These are phyloP conservation scores for Sanguinoderma infundibulare DNA, from an alignment of 1,284 basidiomycete species.

Conservation along the genomic window DNA sequence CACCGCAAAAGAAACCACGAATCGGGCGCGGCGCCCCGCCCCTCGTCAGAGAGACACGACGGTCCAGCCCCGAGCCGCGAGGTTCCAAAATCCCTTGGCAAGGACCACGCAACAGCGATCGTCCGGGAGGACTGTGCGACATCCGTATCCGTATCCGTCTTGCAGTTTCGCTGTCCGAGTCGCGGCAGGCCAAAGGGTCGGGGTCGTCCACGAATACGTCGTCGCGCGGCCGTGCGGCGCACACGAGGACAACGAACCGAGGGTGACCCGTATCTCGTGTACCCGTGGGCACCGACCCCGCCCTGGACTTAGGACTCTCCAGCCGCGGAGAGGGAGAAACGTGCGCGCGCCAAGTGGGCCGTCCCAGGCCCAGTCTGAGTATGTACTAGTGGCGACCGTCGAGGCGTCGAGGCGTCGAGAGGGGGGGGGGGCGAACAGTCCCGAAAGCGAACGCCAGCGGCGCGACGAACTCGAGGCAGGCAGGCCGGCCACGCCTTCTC, in stretches of 20 bases:
- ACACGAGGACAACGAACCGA: background rate
- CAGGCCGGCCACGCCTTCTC: background rate
- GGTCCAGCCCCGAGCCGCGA: no score
- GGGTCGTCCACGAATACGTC: background rate
- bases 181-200: background rate
- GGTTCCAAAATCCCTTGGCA: background rate
- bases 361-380: no score
- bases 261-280: background rate
- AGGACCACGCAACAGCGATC: no score
- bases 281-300: background rate
- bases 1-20: background rate
- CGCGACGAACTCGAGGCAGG: conserved; percentile 1
- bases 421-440: background rate
- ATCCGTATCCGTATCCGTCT: no score
- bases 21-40: no score
- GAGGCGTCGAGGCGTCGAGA: background rate
- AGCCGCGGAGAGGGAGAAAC: background rate
- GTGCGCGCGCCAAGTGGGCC: background rate
- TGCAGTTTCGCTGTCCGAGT: no score
- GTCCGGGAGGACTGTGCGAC: no score
- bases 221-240: background rate
- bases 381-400: background rate
- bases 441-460: conserved; percentile 1
- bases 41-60: no score
- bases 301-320: background rate